These are phyloP conservation scores for Elymus sibiricus DNA, from an alignment of 176 grass and related monocot species.

Conservation along the genomic window DNA sequence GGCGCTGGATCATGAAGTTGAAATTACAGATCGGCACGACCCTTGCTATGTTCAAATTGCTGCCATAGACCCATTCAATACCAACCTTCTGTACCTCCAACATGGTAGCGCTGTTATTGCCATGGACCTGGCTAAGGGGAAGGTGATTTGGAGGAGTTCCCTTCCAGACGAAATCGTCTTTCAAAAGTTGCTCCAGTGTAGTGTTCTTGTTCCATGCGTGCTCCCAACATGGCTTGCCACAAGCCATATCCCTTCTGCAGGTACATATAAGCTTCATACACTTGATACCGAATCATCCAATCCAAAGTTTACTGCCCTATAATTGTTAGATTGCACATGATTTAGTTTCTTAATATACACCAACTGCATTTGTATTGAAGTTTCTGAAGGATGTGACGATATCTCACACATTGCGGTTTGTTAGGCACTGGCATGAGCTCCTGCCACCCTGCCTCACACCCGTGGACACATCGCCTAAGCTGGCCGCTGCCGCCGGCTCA, in stretches of 20 bases:
- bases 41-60: background rate
- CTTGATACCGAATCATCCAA: background rate
- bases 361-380: background rate
- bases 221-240: constrained; percentile 13
- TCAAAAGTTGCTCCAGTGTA: background rate
- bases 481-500: no score
- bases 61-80: background rate
- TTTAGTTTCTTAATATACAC: background rate
- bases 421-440: no score
- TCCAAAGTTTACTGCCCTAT: background rate
- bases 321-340: background rate
- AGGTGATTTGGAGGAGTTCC: background rate
- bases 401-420: background rate
- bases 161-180: background rate
- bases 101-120: background rate
- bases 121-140: background rate
- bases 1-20: background rate
- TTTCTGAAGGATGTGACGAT: background rate
- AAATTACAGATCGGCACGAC: background rate
- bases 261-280: background rate
- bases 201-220: background rate
- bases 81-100: background rate
- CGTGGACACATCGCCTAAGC: no score
- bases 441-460: no score
- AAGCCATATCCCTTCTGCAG: constrained; percentile 9